phyloP scores from a whole-genome alignment of 345 rosid genomes.

The Euphorbia peplus region DNA sequence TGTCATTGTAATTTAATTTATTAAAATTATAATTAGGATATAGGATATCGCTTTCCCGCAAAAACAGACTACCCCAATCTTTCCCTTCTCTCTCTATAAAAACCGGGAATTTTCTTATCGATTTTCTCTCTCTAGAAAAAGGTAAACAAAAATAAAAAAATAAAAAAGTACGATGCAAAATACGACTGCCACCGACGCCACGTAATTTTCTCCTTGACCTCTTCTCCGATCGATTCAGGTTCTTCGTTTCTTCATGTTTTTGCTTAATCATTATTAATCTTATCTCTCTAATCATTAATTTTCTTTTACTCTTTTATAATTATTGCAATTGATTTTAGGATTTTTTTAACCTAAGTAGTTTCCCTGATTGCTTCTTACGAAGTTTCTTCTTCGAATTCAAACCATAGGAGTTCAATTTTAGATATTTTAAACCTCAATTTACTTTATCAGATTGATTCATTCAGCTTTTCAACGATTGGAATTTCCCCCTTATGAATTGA shows the following conservation, averaged over 20 bases:
- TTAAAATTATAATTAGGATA: background rate
- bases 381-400: background rate
- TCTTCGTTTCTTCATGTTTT: constrained; percentile 1
- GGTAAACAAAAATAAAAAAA: background rate
- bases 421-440: background rate
- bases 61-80: constrained; percentile 20
- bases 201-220: constrained; percentile 8
- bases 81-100: constrained; percentile 13
- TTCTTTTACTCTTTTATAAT: background rate
- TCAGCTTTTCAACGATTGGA: background rate
- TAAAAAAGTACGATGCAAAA: background rate
- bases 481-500: background rate
- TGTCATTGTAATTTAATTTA: background rate
- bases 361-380: background rate
- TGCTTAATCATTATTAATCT: background rate
- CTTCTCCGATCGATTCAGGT: constrained; percentile 38
- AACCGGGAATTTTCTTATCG: background rate
- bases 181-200: constrained; percentile 22
- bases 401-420: constrained; percentile 14
- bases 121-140: constrained; percentile 18
- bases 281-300: background rate
- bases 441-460: background rate
- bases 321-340: background rate
- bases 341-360: constrained; percentile 5
- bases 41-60: constrained; percentile 37